Evolutionary conservation across 805 yeast genomes (phyloP).

Genomic region (Kazachstania kunashirensis): DNA sequence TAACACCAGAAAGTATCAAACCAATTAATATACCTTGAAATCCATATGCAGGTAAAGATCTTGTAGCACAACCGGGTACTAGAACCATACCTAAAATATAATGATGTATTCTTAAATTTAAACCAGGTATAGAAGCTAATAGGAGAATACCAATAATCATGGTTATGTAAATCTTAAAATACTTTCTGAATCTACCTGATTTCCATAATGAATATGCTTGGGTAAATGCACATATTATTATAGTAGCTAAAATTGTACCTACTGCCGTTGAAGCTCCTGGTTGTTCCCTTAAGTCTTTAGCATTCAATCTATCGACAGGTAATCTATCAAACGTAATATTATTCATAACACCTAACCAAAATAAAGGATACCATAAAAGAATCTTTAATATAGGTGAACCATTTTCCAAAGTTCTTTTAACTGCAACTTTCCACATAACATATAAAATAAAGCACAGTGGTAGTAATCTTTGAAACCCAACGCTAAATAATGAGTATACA

Average conservation of each 20-base stretch:
- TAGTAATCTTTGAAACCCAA: constrained; percentile 62
- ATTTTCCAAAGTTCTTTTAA: constrained; percentile 39
- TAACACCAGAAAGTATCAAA: constrained; percentile 69
- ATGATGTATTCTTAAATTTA: constrained; percentile 72
- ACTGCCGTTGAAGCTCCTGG: constrained; percentile 71
- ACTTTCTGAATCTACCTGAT: constrained; percentile 56
- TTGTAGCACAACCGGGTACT: constrained; percentile 75
- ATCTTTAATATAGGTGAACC: constrained; percentile 34
- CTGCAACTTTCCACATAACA: constrained; percentile 55
- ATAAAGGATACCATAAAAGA: constrained; percentile 60
- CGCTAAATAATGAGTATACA: constrained; percentile 53
- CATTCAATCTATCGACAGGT: constrained; percentile 77
- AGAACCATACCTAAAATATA: constrained; percentile 68
- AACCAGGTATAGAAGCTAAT: constrained; percentile 47
- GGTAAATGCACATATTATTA: constrained; percentile 47
- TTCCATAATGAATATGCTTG: constrained; percentile 79
- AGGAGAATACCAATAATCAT: constrained; percentile 37
- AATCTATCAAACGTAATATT: constrained; percentile 81
- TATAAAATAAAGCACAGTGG: constrained; percentile 66
- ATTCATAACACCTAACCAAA: constrained; percentile 78
- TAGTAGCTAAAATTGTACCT: constrained; percentile 36
- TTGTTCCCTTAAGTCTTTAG: constrained; percentile 58
- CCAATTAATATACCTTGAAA: constrained; percentile 85
- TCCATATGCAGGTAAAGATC: constrained; percentile 57
- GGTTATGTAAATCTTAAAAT: constrained; percentile 43